Percentiles rank a stretch among this genome's conserved stretches.
phyloP scores from a whole-genome alignment of 2,329 filamentous ascomycete genomes.

The Pseudocercospora macadamiae region DNA sequence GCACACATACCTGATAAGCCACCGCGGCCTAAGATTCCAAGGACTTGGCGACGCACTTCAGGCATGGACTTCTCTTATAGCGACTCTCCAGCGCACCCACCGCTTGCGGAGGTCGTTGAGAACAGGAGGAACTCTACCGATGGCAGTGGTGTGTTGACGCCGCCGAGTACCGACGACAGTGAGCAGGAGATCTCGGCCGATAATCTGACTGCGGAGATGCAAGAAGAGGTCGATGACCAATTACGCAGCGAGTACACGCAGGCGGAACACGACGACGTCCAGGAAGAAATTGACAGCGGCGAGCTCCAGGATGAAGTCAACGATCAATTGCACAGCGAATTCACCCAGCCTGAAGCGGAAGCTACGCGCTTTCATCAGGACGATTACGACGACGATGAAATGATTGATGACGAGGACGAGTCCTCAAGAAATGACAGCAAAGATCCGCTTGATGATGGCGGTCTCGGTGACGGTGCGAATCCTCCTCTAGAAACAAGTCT shows the following conservation, averaged over 20 bases:
- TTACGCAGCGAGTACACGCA: not conserved
- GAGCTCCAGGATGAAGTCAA: slow-evolving; percentile 20
- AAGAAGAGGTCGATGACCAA: slow-evolving; percentile 1
- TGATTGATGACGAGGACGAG: slow-evolving; percentile 21
- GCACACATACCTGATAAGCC: slow-evolving; percentile 39
- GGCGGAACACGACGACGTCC: not conserved
- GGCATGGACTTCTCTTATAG: slow-evolving; percentile 43
- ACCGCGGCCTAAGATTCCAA: slow-evolving; percentile 44
- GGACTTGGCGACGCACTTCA: slow-evolving; percentile 47
- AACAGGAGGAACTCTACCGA: slow-evolving; percentile 25
- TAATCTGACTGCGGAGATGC: not conserved
- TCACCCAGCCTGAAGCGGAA: slow-evolving; percentile 33
- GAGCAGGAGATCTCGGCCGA: slow-evolving; percentile 15
- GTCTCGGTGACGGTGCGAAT: slow-evolving; percentile 1
- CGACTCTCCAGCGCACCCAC: slow-evolving; percentile 39
- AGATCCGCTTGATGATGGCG: slow-evolving; percentile 22
- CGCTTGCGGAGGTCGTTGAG: slow-evolving; percentile 10
- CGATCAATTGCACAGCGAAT: slow-evolving; percentile 25
- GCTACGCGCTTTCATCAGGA: slow-evolving; percentile 28
- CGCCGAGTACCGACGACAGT: slow-evolving; percentile 37
- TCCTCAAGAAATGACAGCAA: slow-evolving; percentile 15
- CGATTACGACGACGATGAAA: slow-evolving; percentile 16
- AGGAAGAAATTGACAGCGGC: slow-evolving; percentile 17
- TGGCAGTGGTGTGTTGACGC: slow-evolving; percentile 39
- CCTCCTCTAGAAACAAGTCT: slow-evolving; percentile 29